Base-by-base conservation (phyloP, 345 rosid species). In the Populus davidiana region DNA sequence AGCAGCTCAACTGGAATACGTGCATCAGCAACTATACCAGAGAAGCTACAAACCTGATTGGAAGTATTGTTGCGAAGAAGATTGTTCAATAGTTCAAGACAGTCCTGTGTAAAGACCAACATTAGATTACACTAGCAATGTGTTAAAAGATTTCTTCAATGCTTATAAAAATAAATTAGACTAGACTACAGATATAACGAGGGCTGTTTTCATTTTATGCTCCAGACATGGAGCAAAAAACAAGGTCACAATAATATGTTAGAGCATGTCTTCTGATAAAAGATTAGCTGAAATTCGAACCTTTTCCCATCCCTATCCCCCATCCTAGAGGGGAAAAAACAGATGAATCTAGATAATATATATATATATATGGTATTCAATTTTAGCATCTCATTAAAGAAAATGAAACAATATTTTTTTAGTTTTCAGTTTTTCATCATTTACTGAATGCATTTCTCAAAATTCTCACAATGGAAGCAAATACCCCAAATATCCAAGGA, bases 81-180 rank as follows among this genome's bases (percentile, higher is more conserved):
- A 84, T 96, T 96, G 84, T 91, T 96, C 90, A 96, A 81, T 85
- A 96, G 85, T 83, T 92, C 97, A 25, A 96, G 90, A 85, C 97
- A 93, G 71, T 94, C 98, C 99, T 96, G 91, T 43, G 44, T 66
- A 86, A 29, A 33, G 29, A 74, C 21, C 69, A 75, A 44, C 64
- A 70, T 6, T 71, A 76, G 36, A 71, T 70, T 50, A 72, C 43
- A 43, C 47, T 64, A 44, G 72, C 47, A 75, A 64, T 36, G 47
- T 16, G 69, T 67, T 50, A 20, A 77, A 36, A 73, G 39, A 82
- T 72, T 52, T 74, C 64, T 67, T 64, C 52, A 64, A 72, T 2
- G n/a, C 38, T 44, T 50, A 47, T 31, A 75, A 50, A 64, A 43
- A 79, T 52, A 72, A 59, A 69, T 12, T 21, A 74, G 44, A 27